These are phyloP conservation scores for Vanderwaltozyma yarrowii DNA, from an alignment of 805 yeast genomes.

Conservation along the genomic window DNA sequence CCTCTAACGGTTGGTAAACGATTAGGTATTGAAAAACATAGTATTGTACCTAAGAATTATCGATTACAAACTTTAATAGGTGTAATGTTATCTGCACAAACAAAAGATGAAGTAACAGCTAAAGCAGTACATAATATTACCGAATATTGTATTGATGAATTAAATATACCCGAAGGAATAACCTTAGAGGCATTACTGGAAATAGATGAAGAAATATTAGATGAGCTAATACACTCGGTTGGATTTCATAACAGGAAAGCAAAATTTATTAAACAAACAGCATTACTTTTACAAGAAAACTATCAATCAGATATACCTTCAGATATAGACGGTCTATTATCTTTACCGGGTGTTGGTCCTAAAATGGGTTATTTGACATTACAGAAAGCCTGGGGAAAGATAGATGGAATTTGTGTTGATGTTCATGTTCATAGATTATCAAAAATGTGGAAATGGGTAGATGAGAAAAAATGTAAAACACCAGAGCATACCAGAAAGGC, in stretches of 20 bases:
- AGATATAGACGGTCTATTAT: constrained; percentile 50
- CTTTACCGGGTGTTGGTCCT: constrained; percentile 90
- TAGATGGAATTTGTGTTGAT: constrained; percentile 89
- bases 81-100: constrained; percentile 82
- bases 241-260: constrained; percentile 86
- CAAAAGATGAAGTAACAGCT: constrained; percentile 79
- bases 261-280: constrained; percentile 50
- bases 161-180: constrained; percentile 37
- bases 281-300: constrained; percentile 39
- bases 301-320: constrained; percentile 64
- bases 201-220: constrained; percentile 48
- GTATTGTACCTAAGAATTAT: constrained; percentile 29
- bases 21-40: constrained; percentile 18
- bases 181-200: constrained; percentile 44
- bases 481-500: constrained; percentile 70
- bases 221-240: constrained; percentile 59
- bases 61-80: constrained; percentile 72
- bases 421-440: constrained; percentile 79
- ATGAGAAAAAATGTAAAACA: constrained; percentile 34
- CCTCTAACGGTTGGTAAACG: constrained; percentile 32
- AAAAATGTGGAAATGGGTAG: constrained; percentile 73
- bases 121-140: constrained; percentile 60
- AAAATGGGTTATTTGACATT: constrained; percentile 82
- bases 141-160: constrained; percentile 33
- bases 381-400: constrained; percentile 69